Percentiles rank a stretch among this genome's conserved stretches.
These are phyloP conservation scores for Ormosia semicastrata DNA, from an alignment of 306 rosid genomes.

Conservation along the genomic window DNA sequence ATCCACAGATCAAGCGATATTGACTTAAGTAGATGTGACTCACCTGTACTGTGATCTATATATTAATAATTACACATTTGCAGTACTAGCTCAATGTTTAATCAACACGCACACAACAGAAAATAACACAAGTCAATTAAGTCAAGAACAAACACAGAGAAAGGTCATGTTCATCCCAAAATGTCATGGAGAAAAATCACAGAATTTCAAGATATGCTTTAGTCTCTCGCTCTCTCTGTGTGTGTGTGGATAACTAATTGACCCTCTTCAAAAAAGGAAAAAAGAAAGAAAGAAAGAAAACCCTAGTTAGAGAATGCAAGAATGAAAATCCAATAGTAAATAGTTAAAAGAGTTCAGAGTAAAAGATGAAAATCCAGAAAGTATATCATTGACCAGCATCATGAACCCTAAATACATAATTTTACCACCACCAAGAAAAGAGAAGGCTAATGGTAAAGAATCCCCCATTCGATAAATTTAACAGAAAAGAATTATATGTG, in stretches of 20 bases:
- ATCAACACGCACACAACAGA: not conserved
- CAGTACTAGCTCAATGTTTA: not conserved
- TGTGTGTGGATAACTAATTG: not conserved
- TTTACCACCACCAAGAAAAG: constrained; percentile 14
- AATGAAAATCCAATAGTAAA: not conserved
- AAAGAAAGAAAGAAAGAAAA: not conserved
- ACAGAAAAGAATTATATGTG: not conserved
- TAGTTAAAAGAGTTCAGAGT: not conserved
- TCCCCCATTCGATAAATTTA: not conserved
- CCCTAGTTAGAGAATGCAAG: not conserved
- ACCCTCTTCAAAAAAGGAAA: not conserved
- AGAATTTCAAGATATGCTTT: constrained; percentile 2
- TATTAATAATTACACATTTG: not conserved
- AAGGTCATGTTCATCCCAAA: constrained; percentile 20
- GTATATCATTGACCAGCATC: not conserved
- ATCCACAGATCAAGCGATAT: not conserved
- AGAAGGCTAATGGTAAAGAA: not conserved
- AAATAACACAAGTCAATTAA: not conserved
- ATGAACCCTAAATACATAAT: constrained; percentile 20
- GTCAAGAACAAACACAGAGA: constrained; percentile 14
- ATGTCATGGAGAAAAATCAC: not conserved
- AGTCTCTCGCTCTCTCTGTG: not conserved
- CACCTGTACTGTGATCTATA: constrained; percentile 4
- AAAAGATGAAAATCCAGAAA: constrained; percentile 26
- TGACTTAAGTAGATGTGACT: not conserved